Conservation (phyloP, 1,284 basidiomycete species). For the Irpex sp. region DNA sequence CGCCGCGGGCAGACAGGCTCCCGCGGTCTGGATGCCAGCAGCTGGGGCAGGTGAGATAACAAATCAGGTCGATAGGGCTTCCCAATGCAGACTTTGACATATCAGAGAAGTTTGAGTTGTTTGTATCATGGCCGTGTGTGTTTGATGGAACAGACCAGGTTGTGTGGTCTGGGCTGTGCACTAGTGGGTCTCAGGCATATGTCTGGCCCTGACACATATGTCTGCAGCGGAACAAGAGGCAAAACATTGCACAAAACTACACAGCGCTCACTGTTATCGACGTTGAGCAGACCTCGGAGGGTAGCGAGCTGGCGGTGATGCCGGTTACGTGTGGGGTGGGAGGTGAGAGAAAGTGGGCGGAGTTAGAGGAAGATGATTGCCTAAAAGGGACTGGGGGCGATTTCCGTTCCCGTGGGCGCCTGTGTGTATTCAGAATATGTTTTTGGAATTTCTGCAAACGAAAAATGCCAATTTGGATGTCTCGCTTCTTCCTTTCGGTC, state of each 20-base stretch:
- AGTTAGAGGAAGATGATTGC: conserved; percentile 11
- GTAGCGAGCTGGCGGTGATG: neutral
- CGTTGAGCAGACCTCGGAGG: neutral
- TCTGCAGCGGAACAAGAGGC: neutral
- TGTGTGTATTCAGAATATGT: conserved; percentile 17
- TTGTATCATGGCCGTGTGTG: conserved; percentile 7
- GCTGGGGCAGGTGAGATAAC: conserved; percentile 2
- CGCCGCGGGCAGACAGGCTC: conserved; percentile 2
- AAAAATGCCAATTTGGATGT: conserved; percentile 22
- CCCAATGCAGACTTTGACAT: conserved; percentile 12
- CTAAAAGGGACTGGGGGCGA: conserved; percentile 19
- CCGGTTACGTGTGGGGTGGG: conserved; percentile 4
- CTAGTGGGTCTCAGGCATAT: neutral
- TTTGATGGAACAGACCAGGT: conserved; percentile 1
- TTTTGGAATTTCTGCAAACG: conserved; percentile 29
- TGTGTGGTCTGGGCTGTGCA: neutral
- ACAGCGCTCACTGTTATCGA: neutral
- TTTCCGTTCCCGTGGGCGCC: neutral
- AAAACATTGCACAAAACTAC: neutral
- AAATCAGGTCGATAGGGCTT: conserved; percentile 9
- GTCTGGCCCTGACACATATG: neutral
- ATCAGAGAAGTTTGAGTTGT: conserved; percentile 12
- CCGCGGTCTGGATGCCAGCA: neutral
- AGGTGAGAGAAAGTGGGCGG: conserved; percentile 5
- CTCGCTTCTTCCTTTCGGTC: conserved; percentile 29